These are phyloP conservation scores for Tardiomyces digboiensis DNA, from an alignment of 1,139 yeast species.

Conservation along the genomic window DNA sequence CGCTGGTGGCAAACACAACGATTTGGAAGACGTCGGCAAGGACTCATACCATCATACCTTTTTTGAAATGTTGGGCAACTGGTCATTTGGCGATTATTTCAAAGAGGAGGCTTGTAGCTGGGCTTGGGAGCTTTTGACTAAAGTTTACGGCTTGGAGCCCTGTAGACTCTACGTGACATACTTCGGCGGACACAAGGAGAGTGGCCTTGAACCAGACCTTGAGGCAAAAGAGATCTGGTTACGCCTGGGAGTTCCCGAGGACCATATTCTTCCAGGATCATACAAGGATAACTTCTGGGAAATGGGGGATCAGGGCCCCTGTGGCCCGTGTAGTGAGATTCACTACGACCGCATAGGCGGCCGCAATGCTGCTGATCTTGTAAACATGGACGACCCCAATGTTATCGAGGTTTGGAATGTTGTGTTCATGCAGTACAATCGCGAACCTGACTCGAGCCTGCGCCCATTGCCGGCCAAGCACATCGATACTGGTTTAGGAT, in stretches of 20 bases:
- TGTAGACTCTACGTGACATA: slow-evolving; percentile 89
- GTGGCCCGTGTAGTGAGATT: slow-evolving; percentile 98
- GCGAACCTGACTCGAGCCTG: slow-evolving; percentile 82
- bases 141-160: slow-evolving; percentile 66
- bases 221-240: slow-evolving; percentile 90
- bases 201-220: slow-evolving; percentile 86
- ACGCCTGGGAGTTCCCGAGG: slow-evolving; percentile 80
- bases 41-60: slow-evolving; percentile 98
- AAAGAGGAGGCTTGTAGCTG: slow-evolving; percentile 83
- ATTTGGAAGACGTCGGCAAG: slow-evolving; percentile 95
- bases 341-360: slow-evolving; percentile 98
- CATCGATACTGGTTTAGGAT: slow-evolving; percentile 98
- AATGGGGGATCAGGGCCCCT: slow-evolving; percentile 99
- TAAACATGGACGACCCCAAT: slow-evolving; percentile 95
- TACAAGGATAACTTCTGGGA: slow-evolving; percentile 97
- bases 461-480: slow-evolving; percentile 86
- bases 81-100: slow-evolving; percentile 99
- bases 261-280: slow-evolving; percentile 87
- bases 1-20: slow-evolving; percentile 99
- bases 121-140: slow-evolving; percentile 87
- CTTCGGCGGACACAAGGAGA: slow-evolving; percentile 81
- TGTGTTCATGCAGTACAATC: slow-evolving; percentile 92
- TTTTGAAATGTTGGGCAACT: slow-evolving; percentile 98
- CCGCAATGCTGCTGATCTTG: slow-evolving; percentile 83
- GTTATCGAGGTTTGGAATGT: slow-evolving; percentile 97